Percentiles rank a stretch among this genome's conserved stretches.
These are phyloP conservation scores for Pythium guiyangense DNA, from an alignment of 352 stramenopile genomes.

Conservation along the genomic window DNA sequence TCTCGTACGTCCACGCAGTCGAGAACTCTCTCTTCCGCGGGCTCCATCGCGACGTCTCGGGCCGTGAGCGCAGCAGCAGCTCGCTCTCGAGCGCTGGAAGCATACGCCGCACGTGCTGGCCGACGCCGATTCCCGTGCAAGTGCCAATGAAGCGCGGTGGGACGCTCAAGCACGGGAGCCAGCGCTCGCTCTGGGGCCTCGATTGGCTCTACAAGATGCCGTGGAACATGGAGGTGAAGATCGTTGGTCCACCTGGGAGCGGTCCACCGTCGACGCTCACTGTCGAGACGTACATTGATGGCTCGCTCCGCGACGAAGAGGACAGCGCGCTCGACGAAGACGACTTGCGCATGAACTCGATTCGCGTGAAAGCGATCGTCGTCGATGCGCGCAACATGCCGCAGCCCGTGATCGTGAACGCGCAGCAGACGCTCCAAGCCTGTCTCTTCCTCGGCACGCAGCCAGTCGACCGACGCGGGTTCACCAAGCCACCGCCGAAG, in stretches of 20 bases:
- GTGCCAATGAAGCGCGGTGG: constrained; percentile 78
- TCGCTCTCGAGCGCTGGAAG: constrained; percentile 20
- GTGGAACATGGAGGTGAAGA: constrained; percentile 91
- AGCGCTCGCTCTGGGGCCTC: constrained; percentile 73
- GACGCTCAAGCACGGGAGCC: constrained; percentile 54
- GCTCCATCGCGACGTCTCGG: constrained; percentile 72
- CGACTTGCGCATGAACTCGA: constrained; percentile 83
- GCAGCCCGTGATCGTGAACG: constrained; percentile 84
- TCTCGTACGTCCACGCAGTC: constrained; percentile 81
- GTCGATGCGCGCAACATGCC: constrained; percentile 85
- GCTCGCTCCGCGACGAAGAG: constrained; percentile 69
- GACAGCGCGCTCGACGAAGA: constrained; percentile 63
- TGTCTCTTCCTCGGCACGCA: constrained; percentile 85
- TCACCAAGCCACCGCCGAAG: constrained; percentile 82
- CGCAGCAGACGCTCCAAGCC: constrained; percentile 81
- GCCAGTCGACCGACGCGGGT: constrained; percentile 78
- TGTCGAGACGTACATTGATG: constrained; percentile 87
- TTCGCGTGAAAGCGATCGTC: constrained; percentile 84
- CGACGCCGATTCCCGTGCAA: constrained; percentile 80
- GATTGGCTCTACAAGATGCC: constrained; percentile 90
- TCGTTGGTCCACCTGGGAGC: constrained; percentile 81
- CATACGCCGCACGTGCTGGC: constrained; percentile 45
- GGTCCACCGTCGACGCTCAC: constrained; percentile 83
- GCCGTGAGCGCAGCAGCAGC: constrained; percentile 53
- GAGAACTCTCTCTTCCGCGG: constrained; percentile 81